Base-by-base conservation (phyloP, 768 basidiomycete species). In the Russula earlei region DNA sequence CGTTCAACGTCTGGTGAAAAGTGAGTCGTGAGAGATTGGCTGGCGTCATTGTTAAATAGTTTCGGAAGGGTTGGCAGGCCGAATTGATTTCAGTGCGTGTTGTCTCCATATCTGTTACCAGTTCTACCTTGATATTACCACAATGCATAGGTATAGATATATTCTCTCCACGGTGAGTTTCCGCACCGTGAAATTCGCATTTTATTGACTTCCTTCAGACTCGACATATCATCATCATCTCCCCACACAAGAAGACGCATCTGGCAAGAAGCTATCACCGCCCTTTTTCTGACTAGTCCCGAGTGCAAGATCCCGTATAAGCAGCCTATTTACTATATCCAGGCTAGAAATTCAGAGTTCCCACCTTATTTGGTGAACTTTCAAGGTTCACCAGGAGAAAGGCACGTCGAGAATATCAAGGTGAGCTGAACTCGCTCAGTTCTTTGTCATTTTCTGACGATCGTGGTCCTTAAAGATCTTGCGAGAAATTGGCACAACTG, bases 361-460 rank as follows among this genome's bases (percentile, higher is more conserved):
- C 81, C 87, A 4, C 87, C 88, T 0, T 89, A 85, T 65, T 73
- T 90, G 1, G 69, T 88, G 24, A 65, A 75, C 43, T 91, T 89
- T 62, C 53, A 65, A 14, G 84, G 83, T 4, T 75, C 77, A 2
- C 82, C 82, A 0, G 83, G 75, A 11, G 88, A 89, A 66, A 69
- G 88, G 57, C 84, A 87, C 56, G 80, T 82, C 0, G 88, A 90
- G 67, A 87, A 88, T 63, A 69, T 91, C 50, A 89, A 88, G 78
- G 87, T 84, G 40, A n/a, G 43, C 22, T 15, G 19, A 17, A 17
- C 11, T 36, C 2, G n/a, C 3, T 25, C 11, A 22, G 27, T 29
- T 20, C 27, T 19, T 29, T 52, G 20, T 41, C 27, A 17, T 11
- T 9, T 10, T 41, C 24, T 58, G 36, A 44, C 25, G n/a, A 27